Evolutionary conservation across 1,284 basidiomycete genomes (phyloP).

Genomic region (Cutaneotrichosporon mucoides): DNA sequence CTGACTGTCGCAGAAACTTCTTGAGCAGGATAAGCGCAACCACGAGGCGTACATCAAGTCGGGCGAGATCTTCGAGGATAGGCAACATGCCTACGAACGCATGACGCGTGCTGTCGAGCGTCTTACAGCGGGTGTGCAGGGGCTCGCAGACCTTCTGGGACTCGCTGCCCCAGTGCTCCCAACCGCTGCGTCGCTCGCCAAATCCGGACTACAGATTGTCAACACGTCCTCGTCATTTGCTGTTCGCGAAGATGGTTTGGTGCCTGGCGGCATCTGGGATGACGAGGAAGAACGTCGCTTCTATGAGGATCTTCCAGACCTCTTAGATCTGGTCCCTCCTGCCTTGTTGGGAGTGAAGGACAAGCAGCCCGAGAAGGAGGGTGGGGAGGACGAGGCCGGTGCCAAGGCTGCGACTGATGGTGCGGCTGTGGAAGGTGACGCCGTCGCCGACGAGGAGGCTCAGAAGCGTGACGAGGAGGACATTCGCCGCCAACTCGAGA

Average conservation of each 20-base stretch:
- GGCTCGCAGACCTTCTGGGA: constrained; percentile 82
- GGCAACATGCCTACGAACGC: constrained; percentile 96
- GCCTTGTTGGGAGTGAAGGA: constrained; percentile 79
- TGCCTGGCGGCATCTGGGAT: constrained; percentile 85
- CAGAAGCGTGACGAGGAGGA: constrained; percentile 53
- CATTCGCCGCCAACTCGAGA: constrained; percentile 49
- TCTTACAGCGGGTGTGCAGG: constrained; percentile 75
- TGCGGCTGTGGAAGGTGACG: constrained; percentile 17
- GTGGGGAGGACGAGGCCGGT: constrained; percentile 15
- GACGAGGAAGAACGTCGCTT: constrained; percentile 95
- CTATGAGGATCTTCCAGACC: constrained; percentile 88
- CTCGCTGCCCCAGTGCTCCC: constrained; percentile 76
- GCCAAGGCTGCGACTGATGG: constrained; percentile 14
- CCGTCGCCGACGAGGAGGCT: constrained; percentile 8
- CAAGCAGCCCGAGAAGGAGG: constrained; percentile 37
- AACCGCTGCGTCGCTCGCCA: constrained; percentile 56
- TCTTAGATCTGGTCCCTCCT: constrained; percentile 85
- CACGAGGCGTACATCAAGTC: constrained; percentile 98
- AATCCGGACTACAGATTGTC: constrained; percentile 51
- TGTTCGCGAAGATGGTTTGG: constrained; percentile 57
- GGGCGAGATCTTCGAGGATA: constrained; percentile 98
- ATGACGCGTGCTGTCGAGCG: constrained; percentile 96
- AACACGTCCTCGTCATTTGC: constrained; percentile 50
- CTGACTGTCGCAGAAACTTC: constrained; percentile 62
- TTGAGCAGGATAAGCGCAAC: constrained; percentile 93